These are phyloP conservation scores for Malbranchea cinnamomea DNA, from an alignment of 2,329 filamentous ascomycete genomes.

Conservation along the genomic window DNA sequence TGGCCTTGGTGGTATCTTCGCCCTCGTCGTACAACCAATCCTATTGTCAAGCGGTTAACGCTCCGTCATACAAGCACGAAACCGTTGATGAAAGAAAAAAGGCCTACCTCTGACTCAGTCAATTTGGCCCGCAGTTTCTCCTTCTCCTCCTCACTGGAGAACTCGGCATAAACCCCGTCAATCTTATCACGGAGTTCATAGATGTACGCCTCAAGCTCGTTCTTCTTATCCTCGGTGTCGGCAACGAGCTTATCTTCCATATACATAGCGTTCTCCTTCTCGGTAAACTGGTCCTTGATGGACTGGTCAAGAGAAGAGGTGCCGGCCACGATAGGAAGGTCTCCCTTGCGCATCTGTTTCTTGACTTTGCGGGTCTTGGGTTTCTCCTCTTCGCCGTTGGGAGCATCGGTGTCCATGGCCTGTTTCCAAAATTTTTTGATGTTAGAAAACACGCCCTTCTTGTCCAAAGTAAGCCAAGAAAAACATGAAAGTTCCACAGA, in stretches of 20 bases:
- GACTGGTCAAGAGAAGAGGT: slow-evolving; percentile 63
- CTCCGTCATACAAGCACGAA: slow-evolving; percentile 12
- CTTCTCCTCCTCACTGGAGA: slow-evolving; percentile 87
- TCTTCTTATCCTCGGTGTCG: slow-evolving; percentile 99
- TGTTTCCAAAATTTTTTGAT: slow-evolving; percentile 24
- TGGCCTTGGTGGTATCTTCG: slow-evolving; percentile 82
- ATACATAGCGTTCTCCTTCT: slow-evolving; percentile 81
- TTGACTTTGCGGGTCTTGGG: slow-evolving; percentile 90
- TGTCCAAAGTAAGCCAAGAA: slow-evolving; percentile 4
- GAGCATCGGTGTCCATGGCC: slow-evolving; percentile 72
- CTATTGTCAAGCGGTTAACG: slow-evolving; percentile 31
- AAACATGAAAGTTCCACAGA: slow-evolving; percentile 6
- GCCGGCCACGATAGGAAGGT: slow-evolving; percentile 71
- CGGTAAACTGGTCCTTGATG: slow-evolving; percentile 51
- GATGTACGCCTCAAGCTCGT: slow-evolving; percentile 94
- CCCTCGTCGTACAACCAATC: slow-evolving; percentile 98
- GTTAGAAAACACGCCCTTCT: slow-evolving; percentile 13
- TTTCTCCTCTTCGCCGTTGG: slow-evolving; percentile 49
- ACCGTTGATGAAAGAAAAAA: background rate
- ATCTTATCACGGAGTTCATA: slow-evolving; percentile 95
- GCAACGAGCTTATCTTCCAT: slow-evolving; percentile 98
- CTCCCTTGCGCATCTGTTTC: slow-evolving; percentile 97
- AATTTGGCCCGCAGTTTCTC: slow-evolving; percentile 70
- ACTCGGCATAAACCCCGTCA: slow-evolving; percentile 77
- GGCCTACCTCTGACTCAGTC: slow-evolving; percentile 66